A percentile compares a stretch with the other conserved stretches of the same genome.
phyloP scores from a whole-genome alignment of 2,329 filamentous ascomycete species.

The Beauveria varroae region DNA sequence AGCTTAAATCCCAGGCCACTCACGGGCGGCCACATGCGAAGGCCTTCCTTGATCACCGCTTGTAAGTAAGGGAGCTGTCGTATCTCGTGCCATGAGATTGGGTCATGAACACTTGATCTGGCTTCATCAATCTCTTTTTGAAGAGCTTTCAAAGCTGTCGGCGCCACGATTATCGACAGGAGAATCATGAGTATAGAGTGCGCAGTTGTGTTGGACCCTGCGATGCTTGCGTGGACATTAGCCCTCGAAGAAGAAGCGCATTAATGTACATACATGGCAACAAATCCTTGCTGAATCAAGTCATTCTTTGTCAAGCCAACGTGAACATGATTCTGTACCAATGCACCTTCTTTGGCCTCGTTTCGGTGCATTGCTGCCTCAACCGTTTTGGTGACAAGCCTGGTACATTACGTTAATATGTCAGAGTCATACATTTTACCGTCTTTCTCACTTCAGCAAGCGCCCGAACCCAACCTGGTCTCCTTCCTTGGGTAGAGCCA shows the following conservation, averaged over 20 bases:
- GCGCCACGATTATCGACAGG: constrained; percentile 41
- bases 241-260: background rate
- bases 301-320: constrained; percentile 28
- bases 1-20: constrained; percentile 45
- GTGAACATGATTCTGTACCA: constrained; percentile 33
- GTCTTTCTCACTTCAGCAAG: constrained; percentile 27
- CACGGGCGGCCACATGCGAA: constrained; percentile 49
- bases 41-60: constrained; percentile 48
- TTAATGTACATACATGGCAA: constrained; percentile 27
- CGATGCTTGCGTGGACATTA: constrained; percentile 36
- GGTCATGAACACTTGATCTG: constrained; percentile 26
- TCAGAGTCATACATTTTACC: accelerated
- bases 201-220: constrained; percentile 54
- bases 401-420: constrained; percentile 2
- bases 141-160: constrained; percentile 32
- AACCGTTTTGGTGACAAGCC: constrained; percentile 20
- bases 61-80: constrained; percentile 47
- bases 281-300: constrained; percentile 31
- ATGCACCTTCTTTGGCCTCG: constrained; percentile 22
- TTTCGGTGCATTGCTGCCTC: constrained; percentile 19
- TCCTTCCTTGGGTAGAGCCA: constrained; percentile 27
- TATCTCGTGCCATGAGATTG: constrained; percentile 38
- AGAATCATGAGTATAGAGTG: constrained; percentile 44
- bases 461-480: constrained; percentile 32
- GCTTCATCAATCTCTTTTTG: constrained; percentile 37